phyloP scores from a whole-genome alignment of 2,329 filamentous ascomycete genomes.

The Botrytis pseudocinerea region DNA sequence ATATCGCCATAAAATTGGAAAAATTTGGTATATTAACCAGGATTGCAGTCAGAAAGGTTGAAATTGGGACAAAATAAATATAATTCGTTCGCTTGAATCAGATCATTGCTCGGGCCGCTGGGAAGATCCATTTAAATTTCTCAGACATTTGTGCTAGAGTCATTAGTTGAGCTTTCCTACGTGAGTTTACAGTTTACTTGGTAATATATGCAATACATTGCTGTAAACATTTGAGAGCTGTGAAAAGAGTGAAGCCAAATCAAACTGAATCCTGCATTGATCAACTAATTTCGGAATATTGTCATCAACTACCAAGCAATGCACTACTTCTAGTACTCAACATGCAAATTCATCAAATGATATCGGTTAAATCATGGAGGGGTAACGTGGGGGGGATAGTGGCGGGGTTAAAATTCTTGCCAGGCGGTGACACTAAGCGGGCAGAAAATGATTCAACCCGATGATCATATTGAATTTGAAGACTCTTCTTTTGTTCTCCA shows the following conservation, averaged over 20 bases:
- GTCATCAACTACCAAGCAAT: not conserved
- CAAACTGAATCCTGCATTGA: not conserved
- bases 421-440: constrained; percentile 18
- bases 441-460: constrained; percentile 16
- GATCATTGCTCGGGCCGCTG: not conserved
- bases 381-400: constrained; percentile 4
- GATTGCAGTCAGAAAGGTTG: not conserved
- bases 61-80: not conserved
- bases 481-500: constrained; percentile 8
- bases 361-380: constrained; percentile 7
- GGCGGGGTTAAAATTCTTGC: constrained; percentile 16
- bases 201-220: not conserved
- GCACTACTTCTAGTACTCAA: not conserved
- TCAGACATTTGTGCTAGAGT: not conserved
- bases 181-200: not conserved
- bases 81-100: constrained; percentile 5
- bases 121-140: not conserved
- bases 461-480: constrained; percentile 3
- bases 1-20: constrained; percentile 15
- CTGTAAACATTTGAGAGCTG: no score
- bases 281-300: not conserved
- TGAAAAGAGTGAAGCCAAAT: not conserved
- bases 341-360: not conserved
- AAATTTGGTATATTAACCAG: not conserved
- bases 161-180: not conserved